phyloP scores from a whole-genome alignment of 1,139 yeast genomes.

The Diutina scorzettiae region DNA sequence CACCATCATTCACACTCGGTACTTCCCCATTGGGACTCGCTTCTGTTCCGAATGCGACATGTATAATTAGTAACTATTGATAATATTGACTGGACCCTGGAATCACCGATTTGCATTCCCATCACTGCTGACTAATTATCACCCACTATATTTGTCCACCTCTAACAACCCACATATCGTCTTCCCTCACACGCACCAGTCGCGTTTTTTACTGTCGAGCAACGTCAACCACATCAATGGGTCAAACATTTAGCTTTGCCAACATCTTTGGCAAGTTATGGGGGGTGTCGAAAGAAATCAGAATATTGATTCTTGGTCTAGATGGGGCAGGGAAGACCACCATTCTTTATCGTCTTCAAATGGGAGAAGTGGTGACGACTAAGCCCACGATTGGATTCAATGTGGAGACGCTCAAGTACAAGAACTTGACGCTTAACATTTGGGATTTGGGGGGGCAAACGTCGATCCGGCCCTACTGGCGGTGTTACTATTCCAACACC shows the following conservation, averaged over 20 bases:
- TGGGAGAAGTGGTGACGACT: constrained; percentile 39
- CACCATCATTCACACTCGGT: too few species aligned
- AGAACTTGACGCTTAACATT: constrained; percentile 77
- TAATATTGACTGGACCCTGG: too few species aligned
- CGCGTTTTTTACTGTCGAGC: too few species aligned
- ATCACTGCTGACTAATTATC: too few species aligned
- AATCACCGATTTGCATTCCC: too few species aligned
- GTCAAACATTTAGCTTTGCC: constrained; percentile 65
- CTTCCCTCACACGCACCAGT: too few species aligned
- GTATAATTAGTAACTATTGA: too few species aligned
- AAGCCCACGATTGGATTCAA: constrained; percentile 78
- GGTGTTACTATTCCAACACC: constrained; percentile 92
- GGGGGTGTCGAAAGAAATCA: constrained; percentile 83
- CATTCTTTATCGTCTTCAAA: constrained; percentile 77
- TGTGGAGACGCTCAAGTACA: constrained; percentile 85
- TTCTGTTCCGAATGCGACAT: too few species aligned
- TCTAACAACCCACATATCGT: too few species aligned
- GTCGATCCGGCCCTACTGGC: constrained; percentile 93
- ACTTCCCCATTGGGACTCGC: too few species aligned
- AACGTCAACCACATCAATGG: constrained; percentile 43
- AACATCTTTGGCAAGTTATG: constrained; percentile 76
- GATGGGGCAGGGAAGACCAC: constrained; percentile 99
- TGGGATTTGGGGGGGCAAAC: constrained; percentile 98
- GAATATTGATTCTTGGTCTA: constrained; percentile 82
- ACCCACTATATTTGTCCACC: too few species aligned